Evolutionary conservation across 768 basidiomycete genomes (phyloP).

Genomic region (Albatrellus ellisii): DNA sequence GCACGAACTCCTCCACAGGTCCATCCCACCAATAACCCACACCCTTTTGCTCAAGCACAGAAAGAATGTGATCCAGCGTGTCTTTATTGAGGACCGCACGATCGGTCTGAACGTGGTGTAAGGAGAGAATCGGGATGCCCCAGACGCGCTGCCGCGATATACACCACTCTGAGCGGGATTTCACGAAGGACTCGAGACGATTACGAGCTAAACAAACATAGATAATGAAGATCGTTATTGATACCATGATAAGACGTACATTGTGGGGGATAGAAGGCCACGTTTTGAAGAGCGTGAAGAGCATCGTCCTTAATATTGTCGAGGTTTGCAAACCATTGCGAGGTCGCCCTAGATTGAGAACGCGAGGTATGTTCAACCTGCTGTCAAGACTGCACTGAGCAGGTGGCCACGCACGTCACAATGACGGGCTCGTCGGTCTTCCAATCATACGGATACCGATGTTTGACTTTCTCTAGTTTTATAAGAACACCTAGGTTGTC

Average conservation of each 20-base stretch:
- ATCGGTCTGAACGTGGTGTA: conserved; percentile 54
- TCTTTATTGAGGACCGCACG: conserved; percentile 48
- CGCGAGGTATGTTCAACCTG: neutral
- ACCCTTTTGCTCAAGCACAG: conserved; percentile 59
- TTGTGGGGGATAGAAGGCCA: conserved; percentile 61
- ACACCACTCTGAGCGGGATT: conserved; percentile 93
- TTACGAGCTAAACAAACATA: conserved; percentile 48
- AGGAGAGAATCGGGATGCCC: conserved; percentile 92
- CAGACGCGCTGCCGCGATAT: conserved; percentile 96
- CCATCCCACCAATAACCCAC: conserved; percentile 89
- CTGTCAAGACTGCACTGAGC: neutral
- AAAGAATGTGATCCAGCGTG: conserved; percentile 64
- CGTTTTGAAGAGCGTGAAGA: conserved; percentile 48
- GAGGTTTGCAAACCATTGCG: conserved; percentile 95
- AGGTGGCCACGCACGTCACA: conserved; percentile 51
- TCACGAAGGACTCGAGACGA: conserved; percentile 79
- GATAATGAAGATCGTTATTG: neutral
- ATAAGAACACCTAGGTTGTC: conserved; percentile 41
- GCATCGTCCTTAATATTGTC: conserved; percentile 74
- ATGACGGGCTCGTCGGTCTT: conserved; percentile 89
- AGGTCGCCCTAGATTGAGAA: conserved; percentile 54
- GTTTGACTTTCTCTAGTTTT: conserved; percentile 58
- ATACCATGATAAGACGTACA: conserved; percentile 34
- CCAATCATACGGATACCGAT: conserved; percentile 96
- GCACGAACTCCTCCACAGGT: conserved; percentile 69